Evolutionary conservation across 164 flowering plant genomes (phyloP).

Genomic region (Chloranthus sessilifolius): DNA sequence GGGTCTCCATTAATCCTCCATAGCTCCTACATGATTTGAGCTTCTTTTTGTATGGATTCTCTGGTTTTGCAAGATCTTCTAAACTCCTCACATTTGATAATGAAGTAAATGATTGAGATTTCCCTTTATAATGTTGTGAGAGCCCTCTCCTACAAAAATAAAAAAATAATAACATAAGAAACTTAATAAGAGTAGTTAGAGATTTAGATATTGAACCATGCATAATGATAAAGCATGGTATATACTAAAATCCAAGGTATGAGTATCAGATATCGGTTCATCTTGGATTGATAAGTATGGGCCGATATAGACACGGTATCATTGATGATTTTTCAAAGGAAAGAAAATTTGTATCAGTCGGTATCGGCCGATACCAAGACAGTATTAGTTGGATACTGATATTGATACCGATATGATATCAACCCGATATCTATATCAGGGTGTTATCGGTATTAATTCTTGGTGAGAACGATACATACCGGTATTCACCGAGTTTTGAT

Average conservation of each 20-base stretch:
- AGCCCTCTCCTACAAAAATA: constrained; percentile 59
- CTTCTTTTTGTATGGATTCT: constrained; percentile 34
- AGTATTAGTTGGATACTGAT: no score
- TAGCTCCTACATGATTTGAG: constrained; percentile 55
- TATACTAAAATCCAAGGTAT: no score
- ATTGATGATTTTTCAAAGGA: neutral
- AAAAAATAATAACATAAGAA: neutral
- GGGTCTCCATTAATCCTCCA: constrained; percentile 36
- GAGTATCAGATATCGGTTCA: no score
- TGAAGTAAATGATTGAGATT: constrained; percentile 67
- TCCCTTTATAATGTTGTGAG: constrained; percentile 61
- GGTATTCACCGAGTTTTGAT: no score
- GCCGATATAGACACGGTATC: neutral
- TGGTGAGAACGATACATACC: no score
- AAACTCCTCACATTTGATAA: constrained; percentile 46
- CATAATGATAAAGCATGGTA: neutral
- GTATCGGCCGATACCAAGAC: no score
- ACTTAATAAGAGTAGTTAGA: neutral
- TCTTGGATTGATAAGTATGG: no score
- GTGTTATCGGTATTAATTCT: no score
- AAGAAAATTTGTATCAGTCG: no score
- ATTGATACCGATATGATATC: no score
- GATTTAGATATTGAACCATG: neutral
- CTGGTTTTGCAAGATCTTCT: constrained; percentile 63
- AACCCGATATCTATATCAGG: no score